A percentile compares a stretch with the other conserved stretches of the same genome.
phyloP scores from a whole-genome alignment of 2,329 filamentous ascomycete species.

The Stagonosporopsis cucurbitacearum region DNA sequence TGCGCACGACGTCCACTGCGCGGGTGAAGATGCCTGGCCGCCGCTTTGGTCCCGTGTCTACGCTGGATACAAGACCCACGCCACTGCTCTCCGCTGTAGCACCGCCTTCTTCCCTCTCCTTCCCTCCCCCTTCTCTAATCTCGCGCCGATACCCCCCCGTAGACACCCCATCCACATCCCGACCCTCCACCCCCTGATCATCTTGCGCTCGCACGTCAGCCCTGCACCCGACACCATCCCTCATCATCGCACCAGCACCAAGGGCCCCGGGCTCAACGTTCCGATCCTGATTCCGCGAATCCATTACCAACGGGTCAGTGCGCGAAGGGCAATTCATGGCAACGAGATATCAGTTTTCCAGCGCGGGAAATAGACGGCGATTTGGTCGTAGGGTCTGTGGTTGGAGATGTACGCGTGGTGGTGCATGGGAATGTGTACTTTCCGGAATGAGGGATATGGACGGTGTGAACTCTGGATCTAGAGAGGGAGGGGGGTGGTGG shows the following conservation, averaged over 20 bases:
- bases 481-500: no score
- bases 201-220: slow-evolving; percentile 63
- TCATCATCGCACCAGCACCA: slow-evolving; percentile 66
- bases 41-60: not conserved
- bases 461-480: no score
- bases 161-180: slow-evolving; percentile 8
- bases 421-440: no score
- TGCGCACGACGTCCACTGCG: slow-evolving; percentile 36
- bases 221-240: slow-evolving; percentile 67
- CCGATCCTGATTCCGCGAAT: slow-evolving; percentile 68
- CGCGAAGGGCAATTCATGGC: slow-evolving; percentile 71
- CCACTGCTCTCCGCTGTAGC: not conserved
- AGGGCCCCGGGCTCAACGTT: slow-evolving; percentile 68
- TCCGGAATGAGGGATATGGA: no score
- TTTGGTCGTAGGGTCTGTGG: no score
- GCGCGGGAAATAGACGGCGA: no score
- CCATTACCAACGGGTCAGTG: slow-evolving; percentile 60
- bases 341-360: not conserved
- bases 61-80: slow-evolving; percentile 7
- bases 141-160: not conserved
- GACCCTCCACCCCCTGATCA: slow-evolving; percentile 43
- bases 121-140: not conserved
- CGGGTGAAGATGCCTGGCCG: slow-evolving; percentile 6
- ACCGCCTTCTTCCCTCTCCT: not conserved
- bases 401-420: no score